A percentile compares a stretch with the other conserved stretches of the same genome.
Conservation (phyloP, 306 rosid genomes). For the Elaeagnus macrophylla region DNA sequence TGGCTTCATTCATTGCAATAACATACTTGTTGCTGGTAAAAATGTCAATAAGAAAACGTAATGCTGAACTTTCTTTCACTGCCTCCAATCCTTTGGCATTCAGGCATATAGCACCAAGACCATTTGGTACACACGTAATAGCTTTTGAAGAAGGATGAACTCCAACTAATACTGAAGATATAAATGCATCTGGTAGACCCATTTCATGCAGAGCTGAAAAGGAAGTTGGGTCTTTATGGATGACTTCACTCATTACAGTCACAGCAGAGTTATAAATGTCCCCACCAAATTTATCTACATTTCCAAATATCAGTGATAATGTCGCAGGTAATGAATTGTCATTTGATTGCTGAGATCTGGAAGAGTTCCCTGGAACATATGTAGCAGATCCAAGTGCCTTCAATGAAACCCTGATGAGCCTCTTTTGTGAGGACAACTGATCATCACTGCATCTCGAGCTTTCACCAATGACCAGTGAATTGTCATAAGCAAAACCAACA, state of each 20-base stretch:
- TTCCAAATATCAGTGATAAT: constrained; percentile 51
- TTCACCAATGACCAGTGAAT: constrained; percentile 54
- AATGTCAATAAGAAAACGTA: constrained; percentile 73
- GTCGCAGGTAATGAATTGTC: constrained; percentile 74
- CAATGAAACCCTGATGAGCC: constrained; percentile 80
- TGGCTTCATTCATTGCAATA: constrained; percentile 79
- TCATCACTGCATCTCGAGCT: constrained; percentile 53
- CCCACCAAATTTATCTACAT: constrained; percentile 83
- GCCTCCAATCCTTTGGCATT: constrained; percentile 83
- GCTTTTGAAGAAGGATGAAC: constrained; percentile 89
- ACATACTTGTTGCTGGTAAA: constrained; percentile 79
- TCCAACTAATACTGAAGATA: constrained; percentile 74
- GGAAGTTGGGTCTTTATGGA: constrained; percentile 93
- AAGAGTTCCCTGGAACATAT: constrained; percentile 61
- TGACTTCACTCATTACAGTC: constrained; percentile 93
- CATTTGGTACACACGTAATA: constrained; percentile 82
- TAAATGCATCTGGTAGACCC: constrained; percentile 91
- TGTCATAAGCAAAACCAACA: constrained; percentile 50
- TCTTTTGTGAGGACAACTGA: constrained; percentile 68
- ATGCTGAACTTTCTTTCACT: constrained; percentile 60
- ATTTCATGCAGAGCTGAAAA: constrained; percentile 73
- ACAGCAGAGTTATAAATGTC: constrained; percentile 95
- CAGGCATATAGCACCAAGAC: constrained; percentile 94
- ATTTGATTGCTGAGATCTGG: constrained; percentile 61
- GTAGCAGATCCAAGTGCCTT: constrained; percentile 96